Base-by-base conservation (phyloP, 768 basidiomycete species). In the Tylopilus sp. region DNA sequence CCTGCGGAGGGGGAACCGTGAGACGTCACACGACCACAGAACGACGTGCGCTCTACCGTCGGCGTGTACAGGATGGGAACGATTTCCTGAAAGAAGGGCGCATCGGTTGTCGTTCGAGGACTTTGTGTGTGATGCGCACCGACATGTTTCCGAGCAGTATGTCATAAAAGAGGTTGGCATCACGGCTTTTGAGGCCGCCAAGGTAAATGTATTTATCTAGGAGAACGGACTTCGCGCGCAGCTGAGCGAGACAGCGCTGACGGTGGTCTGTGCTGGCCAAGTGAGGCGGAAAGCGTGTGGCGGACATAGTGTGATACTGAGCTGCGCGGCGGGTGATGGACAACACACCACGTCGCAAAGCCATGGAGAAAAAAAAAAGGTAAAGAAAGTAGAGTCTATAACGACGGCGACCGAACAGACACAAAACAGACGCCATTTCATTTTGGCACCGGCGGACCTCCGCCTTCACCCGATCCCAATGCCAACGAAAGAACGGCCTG, bases 31-130 rank as follows among this genome's bases (percentile, higher is more conserved):
- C 53, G 61, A 57, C 51, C 11, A 15, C 21, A 17, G 36, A 40
- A 35, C 4, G 41, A 35, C 3, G 42, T 18, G 22, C 26, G 39
- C 64, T 57, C 28, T 42, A 86, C 86, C 52, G 85, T 87, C 4
- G 87, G 87, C 6, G 87, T 89, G 68, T 89, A 89, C 22, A 89
- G 69, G 52, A 89, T 79, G 13, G 87, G 87, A 20, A 82, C 73
- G 36, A 86, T 71, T 67, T 84, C 75, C 72, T 74, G 40, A 9
- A 31, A 33, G 35, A 31, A 22, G n/a, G 35, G 8, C 20, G 48
- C n/a, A 60, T 1, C 38, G 26, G 47, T 35, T 4, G 50, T 50
- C 11, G 33, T 44, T 35, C n/a, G 17, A 35, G 31, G 20, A 39
- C 38, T 3, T 2, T 4, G 10, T 1, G 31, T 7, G 17, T n/a